Evolutionary conservation across 192 early-diverging fungal genomes (phyloP), one percentile per base, ranked within the genome.

Genomic region (Radiomyces spectabilis): DNA sequence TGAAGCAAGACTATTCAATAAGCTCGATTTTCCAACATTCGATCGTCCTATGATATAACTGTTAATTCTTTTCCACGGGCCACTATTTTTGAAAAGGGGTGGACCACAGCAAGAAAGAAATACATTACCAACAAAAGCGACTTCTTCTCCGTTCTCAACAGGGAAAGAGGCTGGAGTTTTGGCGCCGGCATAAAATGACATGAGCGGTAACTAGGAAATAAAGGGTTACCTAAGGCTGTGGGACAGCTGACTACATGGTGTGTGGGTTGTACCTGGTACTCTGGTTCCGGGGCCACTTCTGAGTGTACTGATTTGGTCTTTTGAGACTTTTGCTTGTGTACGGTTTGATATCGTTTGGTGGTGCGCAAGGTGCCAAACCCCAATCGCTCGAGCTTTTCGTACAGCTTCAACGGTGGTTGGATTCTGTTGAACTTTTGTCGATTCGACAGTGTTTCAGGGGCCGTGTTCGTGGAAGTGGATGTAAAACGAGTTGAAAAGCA

Each of bases 11-110:
- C 71, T 69, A 59, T 90, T 90, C 13, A 90, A 56, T 47, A 90
- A 76, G 35, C 80, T 83, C 15, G 87, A 90, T 53, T 90, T 90
- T 26, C 87, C 87, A 6, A 90, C 87, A 63, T 90, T 90, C 0
- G 85, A 88, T 27, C 87, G 66, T 9, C 86, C 86, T 41, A 75
- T 61, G 18, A 54, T 60, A 10, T 30, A 31, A n/a, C 32, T 18
- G 2, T 2, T 47, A 13, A 16, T n/a, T 47, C 5, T 44, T 4
- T 16, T 5, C n/a, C 41, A 42, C 41, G 19, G 4, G 8, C 7
- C 35, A 37, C 15, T 15, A 37, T 15, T 37, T 7, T 37, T 10
- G 35, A 37, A 37, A 37, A 42, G 19, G 4, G 19, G 19, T 16
- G 4, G 19, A 42, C 9, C 5, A 24, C 27, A 41, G 2, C 1